A percentile compares a stretch with the other conserved stretches of the same genome.
Evolutionary conservation across 2,329 filamentous ascomycete species (phyloP).

Genomic region (Scedosporium boydii): DNA sequence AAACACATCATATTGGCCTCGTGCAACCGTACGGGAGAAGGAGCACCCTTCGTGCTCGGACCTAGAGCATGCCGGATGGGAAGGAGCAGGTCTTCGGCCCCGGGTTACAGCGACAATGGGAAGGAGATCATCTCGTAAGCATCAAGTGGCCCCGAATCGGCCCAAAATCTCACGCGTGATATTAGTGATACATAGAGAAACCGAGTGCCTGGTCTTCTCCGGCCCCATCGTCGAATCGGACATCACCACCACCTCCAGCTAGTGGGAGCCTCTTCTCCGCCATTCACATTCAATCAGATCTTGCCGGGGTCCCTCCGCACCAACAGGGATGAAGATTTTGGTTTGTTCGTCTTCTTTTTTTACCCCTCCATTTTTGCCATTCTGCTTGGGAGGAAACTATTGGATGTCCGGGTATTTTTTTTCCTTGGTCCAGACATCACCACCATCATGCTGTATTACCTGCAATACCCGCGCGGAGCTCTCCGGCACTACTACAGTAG

Average conservation of each 20-base stretch:
- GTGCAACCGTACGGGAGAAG: too few relatives aligned
- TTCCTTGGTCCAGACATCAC: background rate
- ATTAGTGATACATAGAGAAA: background rate
- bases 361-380: too few relatives aligned
- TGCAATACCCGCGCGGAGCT: conserved; percentile 1
- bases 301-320: background rate
- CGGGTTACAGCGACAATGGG: background rate
- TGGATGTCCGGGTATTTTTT: too few relatives aligned
- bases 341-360: too few relatives aligned
- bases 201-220: background rate
- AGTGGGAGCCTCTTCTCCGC: background rate
- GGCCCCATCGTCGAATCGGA: background rate
- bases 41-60: background rate
- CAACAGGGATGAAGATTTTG: background rate
- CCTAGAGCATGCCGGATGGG: background rate
- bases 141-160: background rate
- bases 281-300: background rate
- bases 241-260: background rate
- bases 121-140: background rate
- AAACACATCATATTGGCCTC: too few relatives aligned
- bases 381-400: too few relatives aligned
- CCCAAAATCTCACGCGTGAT: background rate
- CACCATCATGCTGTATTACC: background rate
- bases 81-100: background rate
- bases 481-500: background rate